phyloP scores from a whole-genome alignment of 768 basidiomycete species.

The Saitozyma sp. region DNA sequence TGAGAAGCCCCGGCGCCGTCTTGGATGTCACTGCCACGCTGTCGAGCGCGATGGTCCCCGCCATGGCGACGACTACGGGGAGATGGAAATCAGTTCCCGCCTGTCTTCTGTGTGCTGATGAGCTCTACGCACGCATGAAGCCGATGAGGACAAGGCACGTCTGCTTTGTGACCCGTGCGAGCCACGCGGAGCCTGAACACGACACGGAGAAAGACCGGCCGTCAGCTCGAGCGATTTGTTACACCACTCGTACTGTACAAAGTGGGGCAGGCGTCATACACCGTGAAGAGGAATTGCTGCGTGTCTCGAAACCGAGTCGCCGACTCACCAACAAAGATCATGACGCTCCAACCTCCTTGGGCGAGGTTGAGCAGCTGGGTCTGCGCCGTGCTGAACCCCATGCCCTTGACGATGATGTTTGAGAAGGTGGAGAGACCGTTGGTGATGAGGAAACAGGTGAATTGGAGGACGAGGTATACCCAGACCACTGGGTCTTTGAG shows the following conservation, averaged over 20 bases:
- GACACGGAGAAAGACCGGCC: background rate
- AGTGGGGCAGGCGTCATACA: no score
- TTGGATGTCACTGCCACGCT: constrained; percentile 55
- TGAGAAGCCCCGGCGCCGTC: constrained; percentile 58
- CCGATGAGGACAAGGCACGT: constrained; percentile 58
- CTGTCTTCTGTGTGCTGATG: no score
- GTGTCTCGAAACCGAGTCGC: background rate
- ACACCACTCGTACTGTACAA: no score
- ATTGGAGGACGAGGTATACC: constrained; percentile 57
- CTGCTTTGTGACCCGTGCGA: constrained; percentile 53
- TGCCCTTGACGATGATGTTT: constrained; percentile 58
- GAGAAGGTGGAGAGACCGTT: constrained; percentile 60
- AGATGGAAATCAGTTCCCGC: no score
- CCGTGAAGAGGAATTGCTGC: background rate
- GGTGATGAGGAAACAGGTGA: constrained; percentile 58
- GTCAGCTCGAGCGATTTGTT: no score
- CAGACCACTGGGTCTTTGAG: constrained; percentile 58
- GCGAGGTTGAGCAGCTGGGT: constrained; percentile 59
- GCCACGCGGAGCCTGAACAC: constrained; percentile 22
- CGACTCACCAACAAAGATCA: constrained; percentile 29
- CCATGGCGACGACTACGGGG: constrained; percentile 56
- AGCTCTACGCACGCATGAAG: constrained; percentile 52
- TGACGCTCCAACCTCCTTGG: constrained; percentile 51
- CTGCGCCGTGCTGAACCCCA: constrained; percentile 58
- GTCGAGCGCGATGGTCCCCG: constrained; percentile 59